Percentiles rank a stretch among this genome's conserved stretches.
phyloP scores from a whole-genome alignment of 2,329 filamentous ascomycete genomes.

The Nothophoma quercina region DNA sequence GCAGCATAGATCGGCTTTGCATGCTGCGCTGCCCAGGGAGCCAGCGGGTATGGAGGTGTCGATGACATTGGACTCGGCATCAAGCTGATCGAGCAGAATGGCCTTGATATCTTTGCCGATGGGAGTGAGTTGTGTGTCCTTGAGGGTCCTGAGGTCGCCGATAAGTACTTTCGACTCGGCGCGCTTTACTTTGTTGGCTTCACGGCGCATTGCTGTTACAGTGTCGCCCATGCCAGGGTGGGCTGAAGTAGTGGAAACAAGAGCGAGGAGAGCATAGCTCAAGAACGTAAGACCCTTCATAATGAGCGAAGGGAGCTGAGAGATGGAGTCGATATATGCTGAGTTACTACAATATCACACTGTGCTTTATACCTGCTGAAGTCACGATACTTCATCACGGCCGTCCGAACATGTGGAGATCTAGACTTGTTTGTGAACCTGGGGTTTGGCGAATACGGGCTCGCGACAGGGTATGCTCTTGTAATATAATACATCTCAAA shows the following conservation, averaged over 20 bases:
- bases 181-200: conserved; percentile 21
- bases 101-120: conserved; percentile 29
- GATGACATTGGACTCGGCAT: conserved; percentile 17
- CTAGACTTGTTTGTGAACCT: neutral
- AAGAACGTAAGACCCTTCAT: neutral
- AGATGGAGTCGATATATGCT: neutral
- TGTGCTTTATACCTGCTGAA: neutral
- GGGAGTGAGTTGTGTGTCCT: conserved; percentile 18
- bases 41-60: conserved; percentile 18
- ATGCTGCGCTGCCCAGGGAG: conserved; percentile 21
- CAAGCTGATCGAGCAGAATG: conserved; percentile 30
- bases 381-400: neutral
- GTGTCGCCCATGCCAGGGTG: conserved; percentile 26
- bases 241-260: conserved; percentile 19
- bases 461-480: neutral
- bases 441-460: conserved; percentile 1
- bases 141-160: conserved; percentile 29
- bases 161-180: conserved; percentile 28
- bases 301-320: neutral
- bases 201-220: conserved; percentile 15
- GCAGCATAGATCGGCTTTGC: conserved; percentile 37
- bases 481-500: conserved; percentile 3
- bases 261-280: conserved; percentile 5
- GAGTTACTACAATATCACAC: too few species aligned
- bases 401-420: neutral